Percentiles rank a stretch among this genome's conserved stretches.
These are phyloP conservation scores for Silene coronaria DNA, from an alignment of 179 eudicot genomes.

Conservation along the genomic window DNA sequence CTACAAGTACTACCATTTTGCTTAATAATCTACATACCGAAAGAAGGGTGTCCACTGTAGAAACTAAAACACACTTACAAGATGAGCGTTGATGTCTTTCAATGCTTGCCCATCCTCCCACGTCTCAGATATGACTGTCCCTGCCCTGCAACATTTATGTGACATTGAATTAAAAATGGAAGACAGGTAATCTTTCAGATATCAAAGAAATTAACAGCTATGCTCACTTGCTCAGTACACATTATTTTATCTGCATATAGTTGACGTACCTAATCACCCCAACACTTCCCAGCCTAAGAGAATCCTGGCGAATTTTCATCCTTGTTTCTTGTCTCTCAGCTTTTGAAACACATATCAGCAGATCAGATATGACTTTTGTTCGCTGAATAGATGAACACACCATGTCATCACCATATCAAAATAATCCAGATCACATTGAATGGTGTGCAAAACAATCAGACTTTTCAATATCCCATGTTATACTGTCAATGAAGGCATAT, in stretches of 20 bases:
- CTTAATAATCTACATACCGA: neutral
- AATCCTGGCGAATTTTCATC: slow-evolving; percentile 92
- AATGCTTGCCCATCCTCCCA: slow-evolving; percentile 99
- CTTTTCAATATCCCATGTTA: neutral
- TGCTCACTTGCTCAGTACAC: slow-evolving; percentile 11
- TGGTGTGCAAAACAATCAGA: slow-evolving; percentile 4
- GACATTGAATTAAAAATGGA: neutral
- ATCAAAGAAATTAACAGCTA: neutral
- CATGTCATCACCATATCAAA: slow-evolving; percentile 11
- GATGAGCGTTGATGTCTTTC: slow-evolving; percentile 79
- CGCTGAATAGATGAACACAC: slow-evolving; percentile 31
- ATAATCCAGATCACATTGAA: neutral
- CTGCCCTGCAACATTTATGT: slow-evolving; percentile 56
- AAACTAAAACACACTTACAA: slow-evolving; percentile 44
- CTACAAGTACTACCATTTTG: neutral
- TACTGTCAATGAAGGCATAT: neutral
- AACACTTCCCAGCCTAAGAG: slow-evolving; percentile 92
- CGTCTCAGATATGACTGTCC: slow-evolving; percentile 90
- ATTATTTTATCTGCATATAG: slow-evolving; percentile 4
- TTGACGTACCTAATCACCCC: slow-evolving; percentile 72
- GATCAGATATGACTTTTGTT: slow-evolving; percentile 39
- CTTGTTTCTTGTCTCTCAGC: slow-evolving; percentile 99
- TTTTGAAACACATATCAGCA: slow-evolving; percentile 88
- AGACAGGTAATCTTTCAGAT: neutral
- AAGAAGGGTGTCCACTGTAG: neutral